Conservation (phyloP, 2,329 filamentous ascomycete species). For the Alternaria ventricosa region DNA sequence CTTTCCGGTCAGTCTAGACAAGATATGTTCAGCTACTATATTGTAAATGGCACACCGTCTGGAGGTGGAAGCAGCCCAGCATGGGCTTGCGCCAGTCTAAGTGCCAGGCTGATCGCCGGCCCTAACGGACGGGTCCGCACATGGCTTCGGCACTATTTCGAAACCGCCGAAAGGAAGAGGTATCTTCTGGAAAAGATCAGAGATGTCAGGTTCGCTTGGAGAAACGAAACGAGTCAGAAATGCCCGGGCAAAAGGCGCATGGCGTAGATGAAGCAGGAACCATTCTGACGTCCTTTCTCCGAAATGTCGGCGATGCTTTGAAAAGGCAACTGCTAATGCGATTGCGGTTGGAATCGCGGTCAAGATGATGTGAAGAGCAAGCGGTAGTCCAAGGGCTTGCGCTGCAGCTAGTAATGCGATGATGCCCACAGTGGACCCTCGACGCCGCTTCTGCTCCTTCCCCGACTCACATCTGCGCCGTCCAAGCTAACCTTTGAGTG, state of each 20-base stretch:
- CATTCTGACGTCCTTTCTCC: background rate
- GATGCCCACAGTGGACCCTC: constrained; percentile 18
- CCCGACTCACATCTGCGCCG: constrained; percentile 11
- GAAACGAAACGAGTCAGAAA: constrained; percentile 14
- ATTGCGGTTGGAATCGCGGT: constrained; percentile 5
- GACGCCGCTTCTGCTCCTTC: background rate
- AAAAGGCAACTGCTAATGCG: background rate
- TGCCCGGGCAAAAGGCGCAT: background rate
- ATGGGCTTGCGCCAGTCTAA: constrained; percentile 1
- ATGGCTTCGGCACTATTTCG: constrained; percentile 19
- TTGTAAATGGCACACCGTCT: constrained; percentile 1
- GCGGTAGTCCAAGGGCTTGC: background rate
- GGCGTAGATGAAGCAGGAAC: background rate
- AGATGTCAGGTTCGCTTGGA: constrained; percentile 2
- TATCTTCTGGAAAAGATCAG: constrained; percentile 22
- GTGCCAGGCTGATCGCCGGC: constrained; percentile 18
- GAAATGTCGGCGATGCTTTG: background rate
- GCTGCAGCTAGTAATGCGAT: constrained; percentile 18
- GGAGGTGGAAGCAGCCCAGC: background rate
- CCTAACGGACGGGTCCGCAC: constrained; percentile 19
- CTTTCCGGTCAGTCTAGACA: background rate
- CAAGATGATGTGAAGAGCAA: constrained; percentile 10
- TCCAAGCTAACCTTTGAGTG: constrained; percentile 6
- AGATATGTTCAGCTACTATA: background rate
- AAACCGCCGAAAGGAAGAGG: constrained; percentile 19